Evolutionary conservation across 1,284 basidiomycete genomes (phyloP), one percentile per base, ranked within the genome.

Genomic region (Melampsora medusae): DNA sequence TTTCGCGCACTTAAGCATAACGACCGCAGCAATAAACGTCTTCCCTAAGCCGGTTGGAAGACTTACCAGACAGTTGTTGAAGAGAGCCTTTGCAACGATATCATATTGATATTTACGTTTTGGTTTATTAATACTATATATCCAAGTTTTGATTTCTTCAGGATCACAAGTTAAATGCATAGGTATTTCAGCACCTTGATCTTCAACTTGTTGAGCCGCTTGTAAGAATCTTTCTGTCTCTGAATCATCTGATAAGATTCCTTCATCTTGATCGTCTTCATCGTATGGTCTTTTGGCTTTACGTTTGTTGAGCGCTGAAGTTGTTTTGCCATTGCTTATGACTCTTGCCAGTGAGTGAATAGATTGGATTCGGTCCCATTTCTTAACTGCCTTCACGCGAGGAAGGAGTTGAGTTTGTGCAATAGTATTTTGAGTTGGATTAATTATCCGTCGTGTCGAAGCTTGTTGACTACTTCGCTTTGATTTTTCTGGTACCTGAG

Each of bases 21-120:
- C 89, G 0, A 94, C 93, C 1, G 96, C 95, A 1, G 97, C 97
- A 77, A 99, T 92, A 81, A 99, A 99, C 0, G 97, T 99, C 85
- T 99, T 99, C 25, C 97, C 97, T 6, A 99, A 85, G 77, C 97
- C 97, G 0, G 97, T 99, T 0, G 97, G 97, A 14, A 99, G 85
- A 0, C 94, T 92, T 28, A 98, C 95, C 4, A 99, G 88, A 2
- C 93, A 93, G 81, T 99, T 99, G 67, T 97, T 91, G 80, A 92
- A 94, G 38, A 99, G 87, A 80, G 90, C 91, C 48, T 89, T 87
- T 80, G 88, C 89, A 69, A 94, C 91, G 78, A 99, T 98, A 79
- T 98, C 97, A 82, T 88, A 96, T 81, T 99, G 97, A 82, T 99
- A 99, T 80, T 92, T 90, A 78, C 97, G 90, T 80, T 91, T 92